Conservation (phyloP, 2,329 filamentous ascomycete species). For the Verticillium tricorpus region DNA sequence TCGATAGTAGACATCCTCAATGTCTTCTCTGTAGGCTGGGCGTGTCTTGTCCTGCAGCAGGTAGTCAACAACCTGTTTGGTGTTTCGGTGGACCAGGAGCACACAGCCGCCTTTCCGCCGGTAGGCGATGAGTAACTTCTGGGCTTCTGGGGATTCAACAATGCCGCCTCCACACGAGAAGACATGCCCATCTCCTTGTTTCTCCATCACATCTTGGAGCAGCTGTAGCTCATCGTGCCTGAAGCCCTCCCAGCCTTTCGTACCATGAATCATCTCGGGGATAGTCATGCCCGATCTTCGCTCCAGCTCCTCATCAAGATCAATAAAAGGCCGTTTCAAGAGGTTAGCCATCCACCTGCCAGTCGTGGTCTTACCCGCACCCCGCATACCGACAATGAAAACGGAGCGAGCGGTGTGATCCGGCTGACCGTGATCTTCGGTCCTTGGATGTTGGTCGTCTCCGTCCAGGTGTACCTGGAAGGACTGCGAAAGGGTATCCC, state of each 20-base stretch:
- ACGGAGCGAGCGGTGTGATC: constrained; percentile 58
- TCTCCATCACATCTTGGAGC: constrained; percentile 67
- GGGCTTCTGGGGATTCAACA: constrained; percentile 78
- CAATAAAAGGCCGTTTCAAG: constrained; percentile 72
- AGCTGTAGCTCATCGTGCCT: constrained; percentile 72
- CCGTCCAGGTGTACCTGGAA: constrained; percentile 78
- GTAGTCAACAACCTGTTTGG: constrained; percentile 83
- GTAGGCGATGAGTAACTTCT: constrained; percentile 70
- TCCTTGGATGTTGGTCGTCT: constrained; percentile 48
- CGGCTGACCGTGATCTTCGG: constrained; percentile 26
- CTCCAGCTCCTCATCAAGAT: constrained; percentile 87
- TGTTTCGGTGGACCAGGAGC: constrained; percentile 81
- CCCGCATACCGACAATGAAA: constrained; percentile 95
- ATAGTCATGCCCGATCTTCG: constrained; percentile 68
- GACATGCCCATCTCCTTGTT: constrained; percentile 70
- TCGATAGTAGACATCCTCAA: constrained; percentile 84
- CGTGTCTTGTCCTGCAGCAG: constrained; percentile 83
- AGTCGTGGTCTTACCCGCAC: constrained; percentile 92
- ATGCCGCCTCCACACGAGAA: constrained; percentile 94
- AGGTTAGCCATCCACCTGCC: constrained; percentile 79
- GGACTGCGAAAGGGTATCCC: constrained; percentile 77
- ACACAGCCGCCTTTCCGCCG: constrained; percentile 76
- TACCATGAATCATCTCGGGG: constrained; percentile 72
- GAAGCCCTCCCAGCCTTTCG: constrained; percentile 83
- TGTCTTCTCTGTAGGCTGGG: constrained; percentile 88